Base-by-base conservation (phyloP, 2,329 filamentous ascomycete genomes). In the Myriosclerotinia curreyana region DNA sequence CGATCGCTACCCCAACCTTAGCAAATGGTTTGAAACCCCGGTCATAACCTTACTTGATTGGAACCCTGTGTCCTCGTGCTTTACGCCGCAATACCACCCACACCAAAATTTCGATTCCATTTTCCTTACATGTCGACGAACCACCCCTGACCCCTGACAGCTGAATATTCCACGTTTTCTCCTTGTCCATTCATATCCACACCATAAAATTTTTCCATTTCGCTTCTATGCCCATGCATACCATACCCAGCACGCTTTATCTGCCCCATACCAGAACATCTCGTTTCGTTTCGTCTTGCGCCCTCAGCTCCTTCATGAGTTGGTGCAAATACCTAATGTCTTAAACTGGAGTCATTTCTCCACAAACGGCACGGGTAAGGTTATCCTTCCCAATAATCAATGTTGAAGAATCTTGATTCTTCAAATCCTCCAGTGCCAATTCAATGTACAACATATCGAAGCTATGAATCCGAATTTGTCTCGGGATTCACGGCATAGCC, bases 11-110 rank as follows among this genome's bases (percentile, higher is more conserved):
- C n/a, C n/a, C n/a, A n/a, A n/a, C n/a, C n/a, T n/a, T n/a, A n/a
- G n/a, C n/a, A n/a, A n/a, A n/a, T 55, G 11, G 15, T 36, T 25
- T 38, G 6, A 25, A 53, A 53, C 12, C 60, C 60, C 34, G 20
- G 40, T 62, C 40, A 36, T 5, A n/a, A n/a, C n/a, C n/a, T n/a
- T n/a, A 56, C 51, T 56, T 56, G 4, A 15, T 3, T 3, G 12
- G 9, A 49, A 56, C 60, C 51, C 50, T 62, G 60, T 44, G 25
- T 46, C 46, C 60, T 62, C 60, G 60, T 62, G 60, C 51, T 62
- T 40, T 49, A 49, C 60, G 60, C 60, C 31, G 38, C 40, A 49
- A 56, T 56, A 62, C 60, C 15, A 49, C 50, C 50, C 50, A 44
- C 50, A 51, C 31, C 42, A 49, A 22, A 25, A 36, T 3, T 17